A percentile compares a stretch with the other conserved stretches of the same genome.
Evolutionary conservation across 202 grass and related monocot species (phyloP).

Genomic region (Zoysia matrella): DNA sequence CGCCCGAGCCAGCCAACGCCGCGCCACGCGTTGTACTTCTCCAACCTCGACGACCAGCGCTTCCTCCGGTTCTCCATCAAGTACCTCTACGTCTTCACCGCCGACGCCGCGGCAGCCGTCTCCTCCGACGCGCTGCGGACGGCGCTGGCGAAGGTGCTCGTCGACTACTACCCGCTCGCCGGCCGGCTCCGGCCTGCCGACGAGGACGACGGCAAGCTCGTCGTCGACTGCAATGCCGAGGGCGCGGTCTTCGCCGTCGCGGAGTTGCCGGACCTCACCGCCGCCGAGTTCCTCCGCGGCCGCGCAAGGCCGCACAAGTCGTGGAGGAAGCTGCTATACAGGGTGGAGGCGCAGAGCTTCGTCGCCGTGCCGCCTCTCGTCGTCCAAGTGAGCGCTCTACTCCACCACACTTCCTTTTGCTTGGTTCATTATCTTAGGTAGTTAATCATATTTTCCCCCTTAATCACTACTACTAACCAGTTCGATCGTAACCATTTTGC

Average conservation of each 20-base stretch:
- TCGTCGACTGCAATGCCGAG: conserved; percentile 83
- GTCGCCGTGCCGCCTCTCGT: conserved; percentile 76
- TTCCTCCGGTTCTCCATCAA: conserved; percentile 99
- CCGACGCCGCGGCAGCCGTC: conserved; percentile 15
- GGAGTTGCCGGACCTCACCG: conserved; percentile 42
- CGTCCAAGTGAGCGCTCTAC: conserved; percentile 59
- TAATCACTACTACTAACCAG: too few species aligned
- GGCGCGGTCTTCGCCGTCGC: conserved; percentile 78
- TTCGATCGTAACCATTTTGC: too few species aligned
- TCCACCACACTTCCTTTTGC: too few species aligned
- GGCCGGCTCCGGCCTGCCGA: conserved; percentile 22
- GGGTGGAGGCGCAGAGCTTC: conserved; percentile 67
- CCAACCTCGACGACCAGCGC: conserved; percentile 89
- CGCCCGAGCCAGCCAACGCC: conserved; percentile 55
- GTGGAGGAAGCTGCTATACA: conserved; percentile 87
- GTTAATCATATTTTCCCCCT: too few species aligned
- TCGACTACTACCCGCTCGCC: too few species aligned
- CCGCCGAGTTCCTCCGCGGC: conserved; percentile 52
- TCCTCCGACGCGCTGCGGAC: conserved; percentile 38
- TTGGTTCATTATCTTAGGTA: not conserved
- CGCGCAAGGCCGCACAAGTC: conserved; percentile 59
- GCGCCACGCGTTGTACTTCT: conserved; percentile 1
- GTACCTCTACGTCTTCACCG: conserved; percentile 77
- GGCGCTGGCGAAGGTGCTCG: conserved; percentile 57
- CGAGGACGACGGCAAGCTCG: conserved; percentile 48